Percentiles rank a stretch among this genome's conserved stretches.
phyloP scores from a whole-genome alignment of 306 rosid species.

The Rosa chinensis region DNA sequence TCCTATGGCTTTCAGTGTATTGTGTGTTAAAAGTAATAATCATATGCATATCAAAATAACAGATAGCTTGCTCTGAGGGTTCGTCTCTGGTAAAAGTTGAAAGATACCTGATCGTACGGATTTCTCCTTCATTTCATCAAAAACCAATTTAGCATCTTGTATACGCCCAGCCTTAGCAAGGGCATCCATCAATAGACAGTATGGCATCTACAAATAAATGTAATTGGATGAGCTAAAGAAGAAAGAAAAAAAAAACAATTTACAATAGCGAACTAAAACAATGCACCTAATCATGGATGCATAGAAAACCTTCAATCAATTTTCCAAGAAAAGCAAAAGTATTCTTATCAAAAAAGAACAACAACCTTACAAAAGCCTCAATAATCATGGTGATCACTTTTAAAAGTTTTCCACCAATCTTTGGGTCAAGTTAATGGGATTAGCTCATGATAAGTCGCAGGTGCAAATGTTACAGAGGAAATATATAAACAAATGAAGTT shows the following conservation, averaged over 20 bases:
- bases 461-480: background rate
- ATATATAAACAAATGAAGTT: background rate
- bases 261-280: background rate
- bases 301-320: background rate
- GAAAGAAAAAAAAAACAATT: background rate
- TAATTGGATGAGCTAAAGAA: background rate
- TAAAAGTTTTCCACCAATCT: background rate
- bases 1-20: background rate
- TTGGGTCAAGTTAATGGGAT: background rate
- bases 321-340: background rate
- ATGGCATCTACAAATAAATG: slow-evolving; percentile 67
- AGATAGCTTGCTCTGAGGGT: slow-evolving; percentile 24
- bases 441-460: background rate
- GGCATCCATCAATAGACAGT: slow-evolving; percentile 80
- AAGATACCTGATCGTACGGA: slow-evolving; percentile 60
- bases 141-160: slow-evolving; percentile 69
- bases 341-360: background rate
- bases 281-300: background rate
- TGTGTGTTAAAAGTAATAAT: background rate
- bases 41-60: background rate
- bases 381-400: background rate
- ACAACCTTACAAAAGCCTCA: background rate
- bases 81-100: slow-evolving; percentile 13
- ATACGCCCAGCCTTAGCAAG: slow-evolving; percentile 71
- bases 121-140: slow-evolving; percentile 63